Conservation (phyloP, 257 asterid species). For the Henckelia pumila region DNA sequence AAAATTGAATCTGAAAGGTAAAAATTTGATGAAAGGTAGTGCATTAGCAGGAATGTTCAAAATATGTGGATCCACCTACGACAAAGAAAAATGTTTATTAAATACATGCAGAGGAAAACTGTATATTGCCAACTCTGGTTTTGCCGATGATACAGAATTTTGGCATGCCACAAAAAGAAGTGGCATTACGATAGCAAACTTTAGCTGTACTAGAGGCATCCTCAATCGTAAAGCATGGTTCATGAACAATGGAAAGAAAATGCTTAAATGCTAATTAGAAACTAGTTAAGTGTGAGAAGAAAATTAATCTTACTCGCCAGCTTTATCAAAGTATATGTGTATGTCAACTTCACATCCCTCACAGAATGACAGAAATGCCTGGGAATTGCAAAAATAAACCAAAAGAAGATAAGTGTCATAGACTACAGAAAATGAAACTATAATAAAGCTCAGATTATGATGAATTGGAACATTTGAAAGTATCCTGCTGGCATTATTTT, state of each 20-base stretch:
- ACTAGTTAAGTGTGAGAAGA: conserved; percentile 23
- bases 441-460: conserved; percentile 1
- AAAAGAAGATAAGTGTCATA: too few species aligned
- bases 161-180: conserved; percentile 11
- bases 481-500: neutral
- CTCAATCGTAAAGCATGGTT: too few species aligned
- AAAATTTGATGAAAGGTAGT: conserved; percentile 18
- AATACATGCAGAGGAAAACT: neutral
- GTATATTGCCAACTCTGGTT: conserved; percentile 8
- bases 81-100: conserved; percentile 6
- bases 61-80: too few species aligned
- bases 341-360: too few species aligned
- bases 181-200: conserved; percentile 16
- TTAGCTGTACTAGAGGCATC: neutral
- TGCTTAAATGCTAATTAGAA: conserved; percentile 5
- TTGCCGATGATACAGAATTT: conserved; percentile 7
- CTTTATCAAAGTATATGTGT: conserved; percentile 79
- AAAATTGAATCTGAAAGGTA: too few species aligned
- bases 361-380: too few species aligned
- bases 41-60: conserved; percentile 17
- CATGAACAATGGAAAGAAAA: conserved; percentile 18
- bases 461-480: neutral
- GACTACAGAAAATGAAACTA: neutral
- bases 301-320: conserved; percentile 84
- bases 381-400: too few species aligned